Evolutionary conservation across 2,329 filamentous ascomycete genomes (phyloP).

Genomic region (Phaeosphaeriaceae sp.): DNA sequence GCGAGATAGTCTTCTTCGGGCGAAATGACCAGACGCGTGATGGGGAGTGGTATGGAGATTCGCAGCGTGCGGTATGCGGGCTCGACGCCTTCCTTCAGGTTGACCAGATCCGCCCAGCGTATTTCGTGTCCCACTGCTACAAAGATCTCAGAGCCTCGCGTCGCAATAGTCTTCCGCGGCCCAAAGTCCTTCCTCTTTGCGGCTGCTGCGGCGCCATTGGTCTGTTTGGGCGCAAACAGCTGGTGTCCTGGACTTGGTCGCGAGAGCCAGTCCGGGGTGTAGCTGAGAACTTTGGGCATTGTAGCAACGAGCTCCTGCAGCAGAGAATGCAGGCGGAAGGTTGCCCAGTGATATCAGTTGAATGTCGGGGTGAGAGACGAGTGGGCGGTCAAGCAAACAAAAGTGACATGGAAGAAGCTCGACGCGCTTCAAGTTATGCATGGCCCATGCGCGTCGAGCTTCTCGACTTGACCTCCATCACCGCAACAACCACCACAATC

Average conservation of each 20-base stretch:
- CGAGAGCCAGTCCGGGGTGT: constrained; percentile 87
- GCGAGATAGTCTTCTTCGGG: constrained; percentile 83
- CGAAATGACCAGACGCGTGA: constrained; percentile 84
- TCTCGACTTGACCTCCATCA: constrained; percentile 2
- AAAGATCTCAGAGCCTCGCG: constrained; percentile 85
- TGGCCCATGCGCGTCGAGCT: constrained; percentile 14
- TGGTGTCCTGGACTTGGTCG: constrained; percentile 77
- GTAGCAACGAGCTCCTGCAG: constrained; percentile 7
- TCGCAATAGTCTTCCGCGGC: constrained; percentile 71
- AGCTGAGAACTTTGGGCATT: constrained; percentile 90
- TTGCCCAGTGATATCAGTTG: not conserved
- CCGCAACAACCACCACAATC: not conserved
- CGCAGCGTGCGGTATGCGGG: constrained; percentile 63
- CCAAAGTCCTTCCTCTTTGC: constrained; percentile 42
- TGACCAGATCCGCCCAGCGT: constrained; percentile 84
- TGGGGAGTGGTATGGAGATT: constrained; percentile 79
- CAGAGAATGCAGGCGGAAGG: not conserved
- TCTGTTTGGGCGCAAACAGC: constrained; percentile 70
- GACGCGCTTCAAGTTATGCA: constrained; percentile 7
- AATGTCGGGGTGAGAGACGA: not conserved
- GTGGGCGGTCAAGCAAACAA: constrained; percentile 8
- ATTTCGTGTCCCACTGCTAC: constrained; percentile 88
- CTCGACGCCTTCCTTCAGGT: constrained; percentile 68
- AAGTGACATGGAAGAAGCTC: constrained; percentile 10
- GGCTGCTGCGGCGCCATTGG: constrained; percentile 37